Conservation (phyloP, 73 alveolate genomes). For the Stentor roeselii region DNA sequence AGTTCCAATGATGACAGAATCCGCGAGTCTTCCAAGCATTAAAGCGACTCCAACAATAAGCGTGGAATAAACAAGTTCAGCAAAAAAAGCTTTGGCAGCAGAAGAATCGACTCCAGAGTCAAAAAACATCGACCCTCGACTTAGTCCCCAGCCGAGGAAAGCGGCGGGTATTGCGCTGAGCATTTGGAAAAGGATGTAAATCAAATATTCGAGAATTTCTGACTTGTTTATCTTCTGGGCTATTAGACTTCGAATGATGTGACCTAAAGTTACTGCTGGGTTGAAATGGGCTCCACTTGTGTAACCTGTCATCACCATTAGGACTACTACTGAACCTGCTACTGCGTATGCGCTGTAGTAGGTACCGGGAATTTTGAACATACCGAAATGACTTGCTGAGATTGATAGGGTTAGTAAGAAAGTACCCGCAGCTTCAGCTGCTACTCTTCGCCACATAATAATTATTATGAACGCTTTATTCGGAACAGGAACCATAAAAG, state of each 20-base stretch:
- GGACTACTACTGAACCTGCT: not conserved
- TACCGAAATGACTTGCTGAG: not conserved
- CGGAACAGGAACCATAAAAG: not conserved
- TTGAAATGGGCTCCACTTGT: not conserved
- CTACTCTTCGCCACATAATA: too few relatives aligned
- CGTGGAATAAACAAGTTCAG: not conserved
- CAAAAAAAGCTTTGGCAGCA: not conserved
- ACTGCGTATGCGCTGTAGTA: constrained; percentile 3
- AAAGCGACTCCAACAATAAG: not conserved
- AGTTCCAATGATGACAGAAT: not conserved
- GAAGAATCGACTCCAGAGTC: not conserved
- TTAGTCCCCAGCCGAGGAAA: not conserved
- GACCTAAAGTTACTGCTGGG: not conserved
- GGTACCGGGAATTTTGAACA: not conserved
- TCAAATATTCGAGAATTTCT: not conserved
- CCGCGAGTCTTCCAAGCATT: not conserved
- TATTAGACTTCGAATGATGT: not conserved
- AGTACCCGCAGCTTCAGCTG: not conserved
- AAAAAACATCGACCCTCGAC: not conserved
- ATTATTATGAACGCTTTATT: too few relatives aligned
- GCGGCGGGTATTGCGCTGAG: not conserved
- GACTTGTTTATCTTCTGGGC: not conserved
- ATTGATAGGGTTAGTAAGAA: not conserved
- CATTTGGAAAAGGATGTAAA: not conserved
- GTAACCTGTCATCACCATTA: not conserved